Conservation (phyloP, 2,329 filamentous ascomycete species). For the Nakataea oryzae region DNA sequence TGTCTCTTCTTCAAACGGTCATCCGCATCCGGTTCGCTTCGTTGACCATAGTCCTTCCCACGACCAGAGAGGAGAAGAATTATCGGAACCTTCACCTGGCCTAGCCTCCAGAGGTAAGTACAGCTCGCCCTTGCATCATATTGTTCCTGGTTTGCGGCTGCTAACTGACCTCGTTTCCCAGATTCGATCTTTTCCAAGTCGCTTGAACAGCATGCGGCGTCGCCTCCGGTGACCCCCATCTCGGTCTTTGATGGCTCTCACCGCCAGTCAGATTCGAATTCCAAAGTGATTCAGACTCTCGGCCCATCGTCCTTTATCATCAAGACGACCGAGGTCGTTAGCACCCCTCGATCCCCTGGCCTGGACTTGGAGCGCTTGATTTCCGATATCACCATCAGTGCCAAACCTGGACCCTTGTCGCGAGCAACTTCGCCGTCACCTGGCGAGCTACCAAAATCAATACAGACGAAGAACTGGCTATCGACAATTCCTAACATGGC, state of each 20-base stretch:
- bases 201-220: slow-evolving; percentile 22
- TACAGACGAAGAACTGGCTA: slow-evolving; percentile 3
- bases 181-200: slow-evolving; percentile 35
- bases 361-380: slow-evolving; percentile 21
- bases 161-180: slow-evolving; percentile 9
- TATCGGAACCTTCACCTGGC: slow-evolving; percentile 4
- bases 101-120: slow-evolving; percentile 23
- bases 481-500: slow-evolving; percentile 1
- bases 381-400: slow-evolving; percentile 26
- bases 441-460: neutral
- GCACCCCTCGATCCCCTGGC: slow-evolving; percentile 21
- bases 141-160: neutral
- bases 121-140: neutral
- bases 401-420: slow-evolving; percentile 8
- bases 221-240: slow-evolving; percentile 9
- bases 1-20: neutral
- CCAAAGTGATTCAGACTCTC: slow-evolving; percentile 25
- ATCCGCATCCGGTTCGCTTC: neutral
- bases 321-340: slow-evolving; percentile 25
- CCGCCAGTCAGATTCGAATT: slow-evolving; percentile 8
- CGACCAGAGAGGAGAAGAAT: slow-evolving; percentile 1
- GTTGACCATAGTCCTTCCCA: neutral
- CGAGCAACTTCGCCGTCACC: slow-evolving; percentile 2
- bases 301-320: slow-evolving; percentile 31
- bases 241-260: slow-evolving; percentile 6